Evolutionary conservation across 2,329 filamentous ascomycete genomes (phyloP).

Genomic region (Phoma herbarum): DNA sequence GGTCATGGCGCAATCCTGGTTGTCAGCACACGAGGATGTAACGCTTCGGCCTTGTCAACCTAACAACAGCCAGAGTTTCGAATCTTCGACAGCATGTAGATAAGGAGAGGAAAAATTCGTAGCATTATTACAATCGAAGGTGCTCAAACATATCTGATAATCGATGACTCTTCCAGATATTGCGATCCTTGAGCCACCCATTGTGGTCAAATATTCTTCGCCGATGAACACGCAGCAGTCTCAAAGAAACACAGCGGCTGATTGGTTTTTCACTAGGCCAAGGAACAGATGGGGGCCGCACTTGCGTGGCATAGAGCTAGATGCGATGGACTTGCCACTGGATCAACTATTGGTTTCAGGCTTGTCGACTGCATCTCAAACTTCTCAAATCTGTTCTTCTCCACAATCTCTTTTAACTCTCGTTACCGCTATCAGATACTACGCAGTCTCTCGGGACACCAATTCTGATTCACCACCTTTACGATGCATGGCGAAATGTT

Average conservation of each 20-base stretch:
- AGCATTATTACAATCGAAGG: too few species aligned
- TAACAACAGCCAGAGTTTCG: not conserved
- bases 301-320: too few species aligned
- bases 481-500: slow-evolving; percentile 2
- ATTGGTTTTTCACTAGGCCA: too few species aligned
- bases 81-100: not conserved
- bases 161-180: not conserved
- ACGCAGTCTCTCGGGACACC: not conserved
- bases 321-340: too few species aligned
- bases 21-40: not conserved
- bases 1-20: not conserved
- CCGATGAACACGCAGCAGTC: too few species aligned
- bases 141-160: too few species aligned
- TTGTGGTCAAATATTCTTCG: too few species aligned
- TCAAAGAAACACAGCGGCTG: too few species aligned
- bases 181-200: too few species aligned
- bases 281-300: too few species aligned
- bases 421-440: not conserved
- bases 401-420: not conserved
- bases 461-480: not conserved
- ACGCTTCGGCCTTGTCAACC: not conserved
- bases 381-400: not conserved
- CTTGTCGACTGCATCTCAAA: too few species aligned
- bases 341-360: too few species aligned
- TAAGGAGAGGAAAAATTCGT: not conserved